Evolutionary conservation across 352 stramenopile species (phyloP).

Genomic region (Globisporangium splendens): DNA sequence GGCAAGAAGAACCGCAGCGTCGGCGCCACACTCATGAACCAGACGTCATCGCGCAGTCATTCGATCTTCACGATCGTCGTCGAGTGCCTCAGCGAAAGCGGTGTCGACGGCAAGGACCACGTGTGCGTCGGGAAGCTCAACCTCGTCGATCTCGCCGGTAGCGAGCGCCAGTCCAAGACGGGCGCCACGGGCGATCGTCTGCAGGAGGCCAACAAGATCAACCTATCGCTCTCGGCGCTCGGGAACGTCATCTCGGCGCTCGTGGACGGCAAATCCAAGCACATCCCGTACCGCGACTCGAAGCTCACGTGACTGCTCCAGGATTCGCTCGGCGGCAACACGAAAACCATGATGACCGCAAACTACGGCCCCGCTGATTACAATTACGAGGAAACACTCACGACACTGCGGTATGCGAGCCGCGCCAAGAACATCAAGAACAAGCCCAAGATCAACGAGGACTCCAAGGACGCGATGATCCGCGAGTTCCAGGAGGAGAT

Average conservation of each 20-base stretch:
- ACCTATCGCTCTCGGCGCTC: slow-evolving; percentile 69
- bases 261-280: slow-evolving; percentile 30
- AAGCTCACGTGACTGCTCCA: slow-evolving; percentile 97
- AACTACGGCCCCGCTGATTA: slow-evolving; percentile 97
- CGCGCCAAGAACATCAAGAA: slow-evolving; percentile 99
- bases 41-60: slow-evolving; percentile 95
- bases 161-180: slow-evolving; percentile 72
- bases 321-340: slow-evolving; percentile 96
- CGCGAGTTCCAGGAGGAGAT: slow-evolving; percentile 97
- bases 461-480: slow-evolving; percentile 98
- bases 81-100: slow-evolving; percentile 81
- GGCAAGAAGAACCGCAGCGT: slow-evolving; percentile 95
- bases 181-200: slow-evolving; percentile 65
- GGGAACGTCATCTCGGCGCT: slow-evolving; percentile 71
- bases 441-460: slow-evolving; percentile 98
- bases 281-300: slow-evolving; percentile 90
- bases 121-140: slow-evolving; percentile 97
- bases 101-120: slow-evolving; percentile 82
- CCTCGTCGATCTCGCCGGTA: slow-evolving; percentile 83
- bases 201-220: slow-evolving; percentile 82
- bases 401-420: slow-evolving; percentile 95
- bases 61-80: slow-evolving; percentile 98
- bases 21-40: slow-evolving; percentile 97
- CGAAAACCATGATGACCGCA: slow-evolving; percentile 98
- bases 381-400: slow-evolving; percentile 96